Evolutionary conservation across 305 asterid genomes (phyloP).

Genomic region (Fraxinus ornus): DNA sequence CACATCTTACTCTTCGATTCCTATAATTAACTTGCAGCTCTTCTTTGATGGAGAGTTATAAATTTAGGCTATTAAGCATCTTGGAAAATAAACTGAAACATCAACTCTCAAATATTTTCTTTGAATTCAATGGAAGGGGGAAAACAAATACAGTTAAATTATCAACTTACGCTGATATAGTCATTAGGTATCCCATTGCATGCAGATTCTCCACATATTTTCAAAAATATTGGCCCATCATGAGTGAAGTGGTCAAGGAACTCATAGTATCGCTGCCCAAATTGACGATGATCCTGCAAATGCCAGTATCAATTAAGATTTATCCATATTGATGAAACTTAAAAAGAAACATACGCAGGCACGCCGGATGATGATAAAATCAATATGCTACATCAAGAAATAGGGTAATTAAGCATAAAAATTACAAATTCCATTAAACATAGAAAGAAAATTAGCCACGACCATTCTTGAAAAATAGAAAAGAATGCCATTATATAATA

Average conservation of each 20-base stretch:
- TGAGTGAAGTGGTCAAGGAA: constrained; percentile 77
- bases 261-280: constrained; percentile 82
- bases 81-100: not conserved
- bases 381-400: not conserved
- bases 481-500: not conserved
- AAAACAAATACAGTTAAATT: not conserved
- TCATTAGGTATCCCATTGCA: constrained; percentile 87
- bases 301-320: not conserved
- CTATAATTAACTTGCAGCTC: not conserved
- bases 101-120: not conserved
- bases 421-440: not conserved
- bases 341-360: not conserved
- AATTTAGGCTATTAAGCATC: not conserved
- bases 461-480: not conserved
- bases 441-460: not conserved
- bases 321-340: not conserved
- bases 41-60: not conserved
- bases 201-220: constrained; percentile 83
- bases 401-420: not conserved
- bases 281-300: constrained; percentile 74
- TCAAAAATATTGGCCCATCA: constrained; percentile 84
- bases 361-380: not conserved
- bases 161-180: constrained; percentile 60
- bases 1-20: not conserved
- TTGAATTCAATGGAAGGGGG: not conserved